These are phyloP conservation scores for Przewalskia tangutica DNA, from an alignment of 257 asterid species.

Conservation along the genomic window DNA sequence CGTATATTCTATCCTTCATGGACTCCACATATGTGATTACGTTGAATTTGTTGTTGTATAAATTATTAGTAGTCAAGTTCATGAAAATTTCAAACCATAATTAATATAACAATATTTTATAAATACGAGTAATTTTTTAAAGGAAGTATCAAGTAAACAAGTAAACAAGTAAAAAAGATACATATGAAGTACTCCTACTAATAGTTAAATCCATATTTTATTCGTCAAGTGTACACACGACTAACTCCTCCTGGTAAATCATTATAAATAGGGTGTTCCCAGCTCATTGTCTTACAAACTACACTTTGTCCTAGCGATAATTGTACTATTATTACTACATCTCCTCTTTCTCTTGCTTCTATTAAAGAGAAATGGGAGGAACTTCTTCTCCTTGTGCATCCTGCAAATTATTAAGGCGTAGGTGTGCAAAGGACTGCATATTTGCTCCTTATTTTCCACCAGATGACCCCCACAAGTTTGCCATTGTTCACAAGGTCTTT, in stretches of 20 bases:
- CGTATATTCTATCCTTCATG: no score
- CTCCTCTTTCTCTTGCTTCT: background rate
- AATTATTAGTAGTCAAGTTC: no score
- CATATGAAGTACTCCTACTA: no score
- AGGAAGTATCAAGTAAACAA: no score
- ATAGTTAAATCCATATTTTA: no score
- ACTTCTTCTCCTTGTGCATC: constrained; percentile 29
- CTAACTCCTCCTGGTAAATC: background rate
- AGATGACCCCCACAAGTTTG: constrained; percentile 2
- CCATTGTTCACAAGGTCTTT: constrained; percentile 6
- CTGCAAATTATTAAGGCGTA: constrained; percentile 2
- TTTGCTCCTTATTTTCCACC: constrained; percentile 7
- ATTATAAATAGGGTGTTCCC: constrained; percentile 20
- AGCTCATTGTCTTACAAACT: constrained; percentile 18
- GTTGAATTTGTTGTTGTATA: no score
- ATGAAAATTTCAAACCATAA: no score
- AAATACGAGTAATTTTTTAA: no score
- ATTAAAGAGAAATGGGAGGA: constrained; percentile 29
- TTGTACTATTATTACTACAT: background rate
- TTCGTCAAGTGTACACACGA: background rate
- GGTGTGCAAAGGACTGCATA: constrained; percentile 1
- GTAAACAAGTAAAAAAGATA: no score
- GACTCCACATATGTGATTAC: no score
- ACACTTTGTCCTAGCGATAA: background rate
- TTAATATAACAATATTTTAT: no score